A percentile compares a stretch with the other conserved stretches of the same genome.
These are phyloP conservation scores for Aureobasidium uvarum DNA, from an alignment of 2,329 filamentous ascomycete genomes.

Conservation along the genomic window DNA sequence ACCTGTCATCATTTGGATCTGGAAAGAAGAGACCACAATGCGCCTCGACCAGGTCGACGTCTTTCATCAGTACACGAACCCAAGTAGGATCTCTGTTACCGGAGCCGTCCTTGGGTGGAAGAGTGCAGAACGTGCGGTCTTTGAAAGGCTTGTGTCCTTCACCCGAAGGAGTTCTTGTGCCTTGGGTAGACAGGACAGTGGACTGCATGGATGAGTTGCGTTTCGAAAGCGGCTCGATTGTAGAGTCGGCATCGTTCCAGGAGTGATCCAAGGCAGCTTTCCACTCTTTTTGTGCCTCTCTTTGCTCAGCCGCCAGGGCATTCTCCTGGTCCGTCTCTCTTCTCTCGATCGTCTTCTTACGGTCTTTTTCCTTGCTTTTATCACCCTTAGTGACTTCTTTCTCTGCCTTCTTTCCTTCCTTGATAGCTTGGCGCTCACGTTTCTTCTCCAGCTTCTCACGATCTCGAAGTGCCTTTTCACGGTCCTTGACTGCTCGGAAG, in stretches of 20 bases:
- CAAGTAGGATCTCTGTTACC: constrained; percentile 67
- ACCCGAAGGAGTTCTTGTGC: background rate
- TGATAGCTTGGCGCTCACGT: constrained; percentile 33
- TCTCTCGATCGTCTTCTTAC: constrained; percentile 25
- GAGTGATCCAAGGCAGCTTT: constrained; percentile 10
- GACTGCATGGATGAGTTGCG: constrained; percentile 14
- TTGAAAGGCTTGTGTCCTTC: constrained; percentile 44
- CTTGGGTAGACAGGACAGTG: background rate
- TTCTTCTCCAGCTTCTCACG: constrained; percentile 58
- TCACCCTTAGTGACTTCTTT: constrained; percentile 39
- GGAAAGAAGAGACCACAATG: constrained; percentile 77
- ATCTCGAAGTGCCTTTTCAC: constrained; percentile 62
- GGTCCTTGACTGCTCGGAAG: constrained; percentile 64
- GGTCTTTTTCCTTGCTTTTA: constrained; percentile 35
- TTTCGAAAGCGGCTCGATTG: constrained; percentile 15
- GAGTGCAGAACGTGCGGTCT: constrained; percentile 74
- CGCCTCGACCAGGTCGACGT: constrained; percentile 79
- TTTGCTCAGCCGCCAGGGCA: constrained; percentile 1
- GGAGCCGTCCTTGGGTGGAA: constrained; percentile 59
- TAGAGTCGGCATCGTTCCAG: constrained; percentile 24
- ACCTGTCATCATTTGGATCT: constrained; percentile 56
- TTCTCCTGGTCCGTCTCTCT: constrained; percentile 5
- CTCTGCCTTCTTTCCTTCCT: constrained; percentile 40
- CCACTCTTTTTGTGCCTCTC: constrained; percentile 25
- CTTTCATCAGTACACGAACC: constrained; percentile 76